These are phyloP conservation scores for Kernera saxatilis DNA, from an alignment of 345 rosid species.

Conservation along the genomic window DNA sequence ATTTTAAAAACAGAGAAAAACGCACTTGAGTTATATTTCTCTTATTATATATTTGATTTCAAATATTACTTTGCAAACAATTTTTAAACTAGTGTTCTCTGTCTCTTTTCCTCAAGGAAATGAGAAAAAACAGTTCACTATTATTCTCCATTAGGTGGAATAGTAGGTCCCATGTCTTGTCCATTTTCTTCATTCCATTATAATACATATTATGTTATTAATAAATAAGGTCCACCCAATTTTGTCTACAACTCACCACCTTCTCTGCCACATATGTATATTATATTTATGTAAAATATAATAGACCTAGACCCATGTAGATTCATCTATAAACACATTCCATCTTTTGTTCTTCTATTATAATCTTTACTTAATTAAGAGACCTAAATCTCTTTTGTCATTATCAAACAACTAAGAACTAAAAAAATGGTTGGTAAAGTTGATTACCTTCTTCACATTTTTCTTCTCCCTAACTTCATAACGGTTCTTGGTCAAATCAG, in stretches of 20 bases:
- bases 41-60: not conserved
- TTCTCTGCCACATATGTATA: slow-evolving; percentile 19
- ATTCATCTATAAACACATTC: slow-evolving; percentile 9
- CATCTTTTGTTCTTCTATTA: not conserved
- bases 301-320: not conserved
- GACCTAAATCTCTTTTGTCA: not conserved
- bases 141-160: slow-evolving; percentile 34
- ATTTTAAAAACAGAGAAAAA: not conserved
- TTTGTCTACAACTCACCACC: slow-evolving; percentile 32
- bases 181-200: slow-evolving; percentile 19
- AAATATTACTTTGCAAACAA: slow-evolving; percentile 3
- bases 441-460: slow-evolving; percentile 55
- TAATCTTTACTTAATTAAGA: not conserved
- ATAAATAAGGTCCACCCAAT: slow-evolving; percentile 26
- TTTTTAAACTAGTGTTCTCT: not conserved
- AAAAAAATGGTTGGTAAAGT: not conserved
- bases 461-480: slow-evolving; percentile 80
- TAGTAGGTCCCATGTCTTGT: slow-evolving; percentile 32
- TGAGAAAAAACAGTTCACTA: slow-evolving; percentile 6
- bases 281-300: not conserved
- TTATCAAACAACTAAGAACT: not conserved
- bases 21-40: not conserved
- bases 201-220: not conserved
- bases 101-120: not conserved
- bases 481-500: slow-evolving; percentile 60